Percentiles rank a stretch among this genome's conserved stretches.
These are phyloP conservation scores for Saccharomycopsis microspora DNA, from an alignment of 805 yeast genomes.

Conservation along the genomic window DNA sequence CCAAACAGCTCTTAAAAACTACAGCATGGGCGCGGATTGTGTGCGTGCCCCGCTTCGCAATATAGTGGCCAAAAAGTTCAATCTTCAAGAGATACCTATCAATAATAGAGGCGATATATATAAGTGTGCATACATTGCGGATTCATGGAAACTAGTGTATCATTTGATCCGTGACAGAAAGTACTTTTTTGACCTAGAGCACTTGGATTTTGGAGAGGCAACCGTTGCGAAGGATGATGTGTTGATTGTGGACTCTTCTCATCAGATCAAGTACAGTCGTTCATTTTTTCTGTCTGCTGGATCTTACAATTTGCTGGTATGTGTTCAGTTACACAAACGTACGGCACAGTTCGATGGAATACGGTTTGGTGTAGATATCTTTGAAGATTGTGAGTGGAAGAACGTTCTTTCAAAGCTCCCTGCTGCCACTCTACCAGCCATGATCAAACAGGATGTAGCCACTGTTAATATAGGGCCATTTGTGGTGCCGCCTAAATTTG, in stretches of 20 bases:
- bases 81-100: slow-evolving; percentile 1
- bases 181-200: slow-evolving; percentile 32
- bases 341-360: background rate
- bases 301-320: slow-evolving; percentile 18
- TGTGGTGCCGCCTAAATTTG: slow-evolving; percentile 7
- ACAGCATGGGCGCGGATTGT: slow-evolving; percentile 29
- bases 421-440: slow-evolving; percentile 24
- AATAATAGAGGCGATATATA: background rate
- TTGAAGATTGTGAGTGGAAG: slow-evolving; percentile 37
- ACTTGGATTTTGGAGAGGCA: too few species aligned
- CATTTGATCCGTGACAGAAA: slow-evolving; percentile 40
- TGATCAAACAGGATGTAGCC: slow-evolving; percentile 41
- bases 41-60: slow-evolving; percentile 23
- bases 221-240: slow-evolving; percentile 23
- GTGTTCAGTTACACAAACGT: slow-evolving; percentile 3
- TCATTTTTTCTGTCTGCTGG: slow-evolving; percentile 16
- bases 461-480: slow-evolving; percentile 42
- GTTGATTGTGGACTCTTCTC: slow-evolving; percentile 16
- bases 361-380: background rate
- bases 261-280: slow-evolving; percentile 12
- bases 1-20: slow-evolving; percentile 12
- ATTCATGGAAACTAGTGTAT: slow-evolving; percentile 38
- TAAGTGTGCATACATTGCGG: slow-evolving; percentile 16
- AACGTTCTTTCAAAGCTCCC: slow-evolving; percentile 33
- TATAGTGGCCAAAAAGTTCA: slow-evolving; percentile 20